phyloP scores from a whole-genome alignment of 495 filamentous ascomycete genomes.

The Hyphodiscus hymeniophilus region DNA sequence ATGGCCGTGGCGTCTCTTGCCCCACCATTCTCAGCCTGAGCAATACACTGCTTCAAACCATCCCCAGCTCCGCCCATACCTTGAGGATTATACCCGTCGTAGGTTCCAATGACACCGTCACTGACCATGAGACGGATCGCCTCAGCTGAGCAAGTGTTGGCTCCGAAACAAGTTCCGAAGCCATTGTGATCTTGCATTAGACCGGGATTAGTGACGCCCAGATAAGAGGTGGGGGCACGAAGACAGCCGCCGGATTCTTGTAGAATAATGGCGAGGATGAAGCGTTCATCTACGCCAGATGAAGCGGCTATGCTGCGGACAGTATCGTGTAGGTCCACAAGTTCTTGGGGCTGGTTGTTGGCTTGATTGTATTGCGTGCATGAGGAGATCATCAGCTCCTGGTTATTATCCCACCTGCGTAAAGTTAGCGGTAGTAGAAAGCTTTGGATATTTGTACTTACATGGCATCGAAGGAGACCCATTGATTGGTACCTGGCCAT shows the following conservation, averaged over 20 bases:
- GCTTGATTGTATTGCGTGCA: slow-evolving; percentile 15
- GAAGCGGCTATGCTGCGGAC: slow-evolving; percentile 29
- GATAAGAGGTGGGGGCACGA: slow-evolving; percentile 34
- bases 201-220: slow-evolving; percentile 42
- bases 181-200: slow-evolving; percentile 49
- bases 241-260: slow-evolving; percentile 54
- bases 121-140: slow-evolving; percentile 26
- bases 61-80: slow-evolving; percentile 29
- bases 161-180: slow-evolving; percentile 34
- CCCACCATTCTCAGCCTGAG: slow-evolving; percentile 6
- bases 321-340: slow-evolving; percentile 27
- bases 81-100: too few relatives aligned
- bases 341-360: slow-evolving; percentile 28
- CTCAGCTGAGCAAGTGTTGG: slow-evolving; percentile 36
- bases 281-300: slow-evolving; percentile 33
- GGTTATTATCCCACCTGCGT: slow-evolving; percentile 1
- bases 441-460: background rate
- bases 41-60: slow-evolving; percentile 34
- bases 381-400: slow-evolving; percentile 15
- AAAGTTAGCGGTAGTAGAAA: background rate
- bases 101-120: slow-evolving; percentile 38
- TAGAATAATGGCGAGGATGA: slow-evolving; percentile 40
- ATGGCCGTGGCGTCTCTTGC: slow-evolving; percentile 28
- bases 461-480: background rate
- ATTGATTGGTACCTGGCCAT: background rate